Percentiles rank a stretch among this genome's conserved stretches.
These are phyloP conservation scores for Firmiana major DNA, from an alignment of 345 rosid species.

Conservation along the genomic window DNA sequence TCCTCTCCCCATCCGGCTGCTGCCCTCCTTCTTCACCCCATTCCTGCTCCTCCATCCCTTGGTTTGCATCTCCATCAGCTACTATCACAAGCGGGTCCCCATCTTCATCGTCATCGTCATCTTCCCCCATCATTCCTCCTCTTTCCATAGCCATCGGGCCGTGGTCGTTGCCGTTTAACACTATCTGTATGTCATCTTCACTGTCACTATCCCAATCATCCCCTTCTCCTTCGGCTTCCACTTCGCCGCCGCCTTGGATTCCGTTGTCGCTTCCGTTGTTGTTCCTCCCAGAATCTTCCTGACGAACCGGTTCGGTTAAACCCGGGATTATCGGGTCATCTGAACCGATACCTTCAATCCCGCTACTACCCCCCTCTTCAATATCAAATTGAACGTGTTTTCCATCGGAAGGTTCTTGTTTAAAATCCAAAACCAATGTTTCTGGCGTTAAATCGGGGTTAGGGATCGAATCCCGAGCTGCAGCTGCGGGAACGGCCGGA, in stretches of 20 bases:
- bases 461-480: slow-evolving; percentile 8
- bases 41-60: slow-evolving; percentile 56
- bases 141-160: slow-evolving; percentile 52
- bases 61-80: slow-evolving; percentile 55
- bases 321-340: slow-evolving; percentile 57
- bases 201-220: slow-evolving; percentile 97
- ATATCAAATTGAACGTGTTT: slow-evolving; percentile 65
- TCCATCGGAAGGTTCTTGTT: slow-evolving; percentile 20
- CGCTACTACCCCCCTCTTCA: slow-evolving; percentile 57
- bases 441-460: slow-evolving; percentile 23
- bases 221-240: slow-evolving; percentile 31
- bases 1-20: slow-evolving; percentile 47
- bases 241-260: slow-evolving; percentile 18
- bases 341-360: slow-evolving; percentile 26
- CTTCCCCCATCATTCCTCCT: slow-evolving; percentile 44
- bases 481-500: background rate
- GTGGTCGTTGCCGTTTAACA: slow-evolving; percentile 69
- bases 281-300: slow-evolving; percentile 6
- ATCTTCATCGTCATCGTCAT: slow-evolving; percentile 75
- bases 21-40: slow-evolving; percentile 71
- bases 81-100: slow-evolving; percentile 72
- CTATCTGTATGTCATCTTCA: slow-evolving; percentile 93
- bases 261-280: slow-evolving; percentile 18
- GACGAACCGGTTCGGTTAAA: slow-evolving; percentile 27
- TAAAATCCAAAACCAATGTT: slow-evolving; percentile 44